phyloP scores from a whole-genome alignment of 495 filamentous ascomycete genomes.

The Hypoxylon fuscum region DNA sequence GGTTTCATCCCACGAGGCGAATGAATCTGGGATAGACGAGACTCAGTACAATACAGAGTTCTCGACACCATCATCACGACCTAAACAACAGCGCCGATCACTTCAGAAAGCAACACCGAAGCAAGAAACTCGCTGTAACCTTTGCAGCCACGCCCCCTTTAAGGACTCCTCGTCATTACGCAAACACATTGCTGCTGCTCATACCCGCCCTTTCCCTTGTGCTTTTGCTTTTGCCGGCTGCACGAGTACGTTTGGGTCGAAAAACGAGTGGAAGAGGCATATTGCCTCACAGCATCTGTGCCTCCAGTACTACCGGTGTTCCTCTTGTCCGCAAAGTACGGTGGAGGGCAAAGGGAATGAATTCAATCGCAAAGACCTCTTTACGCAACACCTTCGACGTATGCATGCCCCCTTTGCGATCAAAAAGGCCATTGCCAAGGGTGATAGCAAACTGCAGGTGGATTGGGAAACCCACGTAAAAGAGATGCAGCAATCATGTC shows the following conservation, averaged over 20 bases:
- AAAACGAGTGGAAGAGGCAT: conserved; percentile 97
- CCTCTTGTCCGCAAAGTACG: conserved; percentile 71
- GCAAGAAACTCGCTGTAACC: conserved; percentile 63
- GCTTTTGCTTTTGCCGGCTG: conserved; percentile 89
- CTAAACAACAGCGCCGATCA: conserved; percentile 55
- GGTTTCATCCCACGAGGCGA: conserved; percentile 51
- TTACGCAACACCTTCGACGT: conserved; percentile 91
- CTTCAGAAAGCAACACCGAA: conserved; percentile 61
- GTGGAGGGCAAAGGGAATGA: conserved; percentile 66
- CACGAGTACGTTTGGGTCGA: conserved; percentile 82
- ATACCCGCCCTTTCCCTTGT: conserved; percentile 81
- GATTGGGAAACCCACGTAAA: conserved; percentile 67
- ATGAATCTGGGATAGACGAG: conserved; percentile 52
- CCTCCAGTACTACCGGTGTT: conserved; percentile 84
- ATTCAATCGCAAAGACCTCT: conserved; percentile 93
- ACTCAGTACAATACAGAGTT: conserved; percentile 49
- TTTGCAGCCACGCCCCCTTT: conserved; percentile 66
- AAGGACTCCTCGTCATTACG: conserved; percentile 65
- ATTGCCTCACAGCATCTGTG: conserved; percentile 89
- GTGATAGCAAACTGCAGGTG: conserved; percentile 60
- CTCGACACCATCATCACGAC: conserved; percentile 53
- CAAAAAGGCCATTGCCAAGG: conserved; percentile 58
- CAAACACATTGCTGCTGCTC: conserved; percentile 68
- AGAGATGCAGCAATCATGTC: conserved; percentile 73
- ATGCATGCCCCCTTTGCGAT: conserved; percentile 77